Evolutionary conservation across 1,284 basidiomycete genomes (phyloP).

Genomic region (Veloporphyrellus conicus): DNA sequence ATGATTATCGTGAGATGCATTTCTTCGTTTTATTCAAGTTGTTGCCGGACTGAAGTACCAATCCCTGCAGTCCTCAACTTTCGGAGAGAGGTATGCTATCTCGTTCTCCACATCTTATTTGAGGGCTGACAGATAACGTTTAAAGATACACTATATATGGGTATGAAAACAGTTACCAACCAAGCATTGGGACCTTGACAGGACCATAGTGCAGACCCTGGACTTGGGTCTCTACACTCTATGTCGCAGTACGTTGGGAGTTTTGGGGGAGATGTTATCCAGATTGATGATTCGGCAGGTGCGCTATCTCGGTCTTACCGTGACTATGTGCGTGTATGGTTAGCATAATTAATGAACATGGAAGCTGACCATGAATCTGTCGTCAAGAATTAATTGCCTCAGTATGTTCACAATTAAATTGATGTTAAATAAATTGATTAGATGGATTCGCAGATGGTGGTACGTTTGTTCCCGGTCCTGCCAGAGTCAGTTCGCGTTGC

Average conservation of each 20-base stretch:
- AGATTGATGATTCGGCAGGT: not conserved
- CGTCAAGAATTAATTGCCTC: not conserved
- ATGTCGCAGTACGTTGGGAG: not conserved
- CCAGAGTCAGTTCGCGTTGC: not conserved
- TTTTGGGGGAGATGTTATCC: not conserved
- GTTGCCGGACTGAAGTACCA: not conserved
- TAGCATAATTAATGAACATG: not conserved
- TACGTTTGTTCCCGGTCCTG: not conserved
- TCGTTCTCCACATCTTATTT: not conserved
- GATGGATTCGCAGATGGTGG: not conserved
- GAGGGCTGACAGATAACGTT: not conserved
- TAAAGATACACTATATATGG: not conserved
- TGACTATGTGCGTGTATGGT: not conserved
- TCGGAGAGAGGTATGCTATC: not conserved
- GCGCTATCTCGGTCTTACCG: not conserved
- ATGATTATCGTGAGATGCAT: not conserved
- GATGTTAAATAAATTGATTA: not conserved
- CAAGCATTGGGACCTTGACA: too few relatives aligned
- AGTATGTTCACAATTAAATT: not conserved
- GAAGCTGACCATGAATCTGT: not conserved
- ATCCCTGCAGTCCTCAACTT: not conserved
- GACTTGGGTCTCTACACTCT: not conserved
- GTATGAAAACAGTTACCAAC: not conserved
- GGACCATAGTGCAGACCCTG: not conserved
- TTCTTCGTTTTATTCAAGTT: not conserved